Base-by-base conservation (phyloP, 2,329 filamentous ascomycete species). In the Lecanicillium sp. region DNA sequence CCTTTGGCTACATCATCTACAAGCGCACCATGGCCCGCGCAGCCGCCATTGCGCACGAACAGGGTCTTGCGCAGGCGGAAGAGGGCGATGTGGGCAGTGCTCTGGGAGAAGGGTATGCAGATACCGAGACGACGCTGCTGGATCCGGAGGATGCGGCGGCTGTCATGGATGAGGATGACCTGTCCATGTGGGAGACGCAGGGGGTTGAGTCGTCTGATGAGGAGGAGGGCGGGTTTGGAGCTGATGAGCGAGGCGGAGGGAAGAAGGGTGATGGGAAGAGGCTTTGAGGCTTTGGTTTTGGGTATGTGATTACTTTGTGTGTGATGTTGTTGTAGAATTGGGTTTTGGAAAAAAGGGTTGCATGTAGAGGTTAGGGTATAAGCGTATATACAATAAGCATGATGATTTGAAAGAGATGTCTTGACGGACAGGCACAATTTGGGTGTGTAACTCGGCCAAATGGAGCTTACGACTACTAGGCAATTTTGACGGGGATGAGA, bases 1-100 rank as follows among this genome's bases (percentile, higher is more conserved):
- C 67, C 18, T 88, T 92, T 3, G 90, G 87, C 13, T 83, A 79
- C 60, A 70, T 94, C 60, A 94, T 98, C 56, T 98, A 95, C 65
- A 73, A 73, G 38, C 70, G 75, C 43, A 82, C 78, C 40, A 79
- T 81, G 70, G 68, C 73, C 29, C 68, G 78, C 37, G 77, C 78
- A 14, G 70, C 69, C 35, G 71, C 79, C 57, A 63, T 82, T 25
- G 71, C 68, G 11, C 56, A 63, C 30, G 67, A 70, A 35, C 67
- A 68, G 35, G 60, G 51, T 16, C 43, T 43, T 11, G 48, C 45
- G 3, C 44, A 44, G 28, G 47, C 44, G 20, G 57, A 55, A 14
- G 60, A 58, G 33, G 63, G 58, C n/a, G 48, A 55, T 3, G 54
- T 48, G 19, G 53, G 52, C 14, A 11, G 22, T 11, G 22, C 7